phyloP scores from a whole-genome alignment of 306 rosid genomes.

The Trifolium fragiferum region DNA sequence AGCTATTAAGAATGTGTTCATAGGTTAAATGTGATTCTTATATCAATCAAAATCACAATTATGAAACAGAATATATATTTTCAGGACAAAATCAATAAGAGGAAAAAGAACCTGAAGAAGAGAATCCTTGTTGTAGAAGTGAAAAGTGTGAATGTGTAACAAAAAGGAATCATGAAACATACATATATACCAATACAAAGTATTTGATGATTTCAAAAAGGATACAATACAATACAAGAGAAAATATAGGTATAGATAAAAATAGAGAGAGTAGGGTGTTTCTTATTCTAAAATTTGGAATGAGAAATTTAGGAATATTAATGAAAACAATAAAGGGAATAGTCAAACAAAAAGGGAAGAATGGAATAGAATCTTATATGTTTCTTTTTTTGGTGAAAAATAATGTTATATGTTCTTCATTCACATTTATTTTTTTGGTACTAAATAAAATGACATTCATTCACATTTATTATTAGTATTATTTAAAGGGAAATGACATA shows the following conservation, averaged over 20 bases:
- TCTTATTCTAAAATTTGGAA: conserved; percentile 35
- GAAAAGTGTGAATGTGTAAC: conserved; percentile 35
- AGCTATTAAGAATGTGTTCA: conserved; percentile 41
- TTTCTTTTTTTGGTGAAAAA: conserved; percentile 28
- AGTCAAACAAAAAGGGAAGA: conserved; percentile 51
- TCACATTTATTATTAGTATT: background rate
- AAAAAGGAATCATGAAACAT: conserved; percentile 34
- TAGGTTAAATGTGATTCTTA: conserved; percentile 51
- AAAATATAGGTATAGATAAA: conserved; percentile 53
- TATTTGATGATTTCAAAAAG: conserved; percentile 39
- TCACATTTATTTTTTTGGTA: conserved; percentile 8
- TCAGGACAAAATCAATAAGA: conserved; percentile 38
- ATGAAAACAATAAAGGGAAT: conserved; percentile 36
- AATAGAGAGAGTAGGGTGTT: conserved; percentile 38
- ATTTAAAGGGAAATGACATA: no score
- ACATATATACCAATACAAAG: conserved; percentile 38
- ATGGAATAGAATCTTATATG: conserved; percentile 53
- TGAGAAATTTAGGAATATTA: background rate
- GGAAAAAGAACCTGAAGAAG: conserved; percentile 50
- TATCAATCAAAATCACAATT: conserved; percentile 17
- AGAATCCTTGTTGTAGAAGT: conserved; percentile 46
- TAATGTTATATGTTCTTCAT: conserved; percentile 35
- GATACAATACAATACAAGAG: conserved; percentile 41
- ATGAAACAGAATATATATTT: conserved; percentile 18
- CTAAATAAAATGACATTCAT: no score